Evolutionary conservation across 331 rosid genomes (phyloP).

Genomic region (Quercus tomentella): DNA sequence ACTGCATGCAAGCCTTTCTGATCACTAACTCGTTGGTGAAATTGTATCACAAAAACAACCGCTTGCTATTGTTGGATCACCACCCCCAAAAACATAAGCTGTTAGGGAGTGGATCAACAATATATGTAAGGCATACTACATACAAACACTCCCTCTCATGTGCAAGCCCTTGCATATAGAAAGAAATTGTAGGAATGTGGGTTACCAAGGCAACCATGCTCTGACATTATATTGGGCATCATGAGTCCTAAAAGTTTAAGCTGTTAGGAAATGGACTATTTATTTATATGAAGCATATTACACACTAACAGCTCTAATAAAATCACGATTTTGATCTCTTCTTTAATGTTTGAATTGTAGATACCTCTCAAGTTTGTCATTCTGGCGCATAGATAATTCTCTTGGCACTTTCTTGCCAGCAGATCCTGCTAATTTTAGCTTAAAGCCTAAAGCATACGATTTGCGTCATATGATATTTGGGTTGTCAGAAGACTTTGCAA

Average conservation of each 20-base stretch:
- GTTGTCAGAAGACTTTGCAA: slow-evolving; percentile 44
- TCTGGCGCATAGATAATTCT: slow-evolving; percentile 93
- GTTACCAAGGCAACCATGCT: neutral
- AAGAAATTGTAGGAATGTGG: neutral
- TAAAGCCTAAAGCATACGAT: slow-evolving; percentile 66
- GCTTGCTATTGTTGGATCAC: neutral
- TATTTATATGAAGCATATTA: neutral
- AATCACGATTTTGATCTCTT: neutral
- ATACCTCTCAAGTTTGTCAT: slow-evolving; percentile 44
- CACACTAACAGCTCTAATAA: neutral
- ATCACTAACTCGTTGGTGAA: neutral
- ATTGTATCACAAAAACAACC: neutral
- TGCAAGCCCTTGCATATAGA: neutral
- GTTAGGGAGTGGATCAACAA: neutral
- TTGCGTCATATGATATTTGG: slow-evolving; percentile 73
- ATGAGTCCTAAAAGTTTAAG: neutral
- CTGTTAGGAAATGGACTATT: neutral
- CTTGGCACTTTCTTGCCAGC: slow-evolving; percentile 92
- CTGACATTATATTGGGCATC: neutral
- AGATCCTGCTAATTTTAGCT: slow-evolving; percentile 44
- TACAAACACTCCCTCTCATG: neutral
- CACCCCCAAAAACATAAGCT: neutral
- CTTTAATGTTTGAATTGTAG: slow-evolving; percentile 44
- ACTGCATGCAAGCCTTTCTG: neutral
- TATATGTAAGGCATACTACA: neutral